Evolutionary conservation across 805 yeast species (phyloP).

Genomic region (Saccharomycopsis babjevae): DNA sequence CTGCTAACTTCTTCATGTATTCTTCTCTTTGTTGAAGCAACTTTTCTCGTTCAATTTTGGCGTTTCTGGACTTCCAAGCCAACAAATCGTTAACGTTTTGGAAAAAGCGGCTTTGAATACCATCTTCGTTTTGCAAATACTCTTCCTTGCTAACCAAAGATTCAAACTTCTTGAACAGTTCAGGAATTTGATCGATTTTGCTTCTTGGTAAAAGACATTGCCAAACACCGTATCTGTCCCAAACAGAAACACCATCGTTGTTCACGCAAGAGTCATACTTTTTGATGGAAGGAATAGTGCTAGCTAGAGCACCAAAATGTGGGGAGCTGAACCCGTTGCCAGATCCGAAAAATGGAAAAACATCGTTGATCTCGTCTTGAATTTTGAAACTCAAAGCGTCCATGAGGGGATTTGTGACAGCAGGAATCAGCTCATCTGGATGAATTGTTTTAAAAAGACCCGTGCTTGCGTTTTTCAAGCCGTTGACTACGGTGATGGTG

Average conservation of each 20-base stretch:
- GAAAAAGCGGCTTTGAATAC: conserved; percentile 52
- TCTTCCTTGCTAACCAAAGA: conserved; percentile 41
- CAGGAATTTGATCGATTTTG: conserved; percentile 28
- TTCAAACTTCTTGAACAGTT: conserved; percentile 37
- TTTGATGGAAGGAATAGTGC: conserved; percentile 46
- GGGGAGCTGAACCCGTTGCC: neutral
- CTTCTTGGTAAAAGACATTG: conserved; percentile 70
- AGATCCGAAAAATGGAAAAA: neutral
- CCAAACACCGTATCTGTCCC: conserved; percentile 87
- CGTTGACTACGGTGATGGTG: neutral
- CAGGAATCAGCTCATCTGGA: neutral
- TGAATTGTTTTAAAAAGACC: neutral
- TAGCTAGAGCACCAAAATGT: neutral
- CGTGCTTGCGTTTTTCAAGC: neutral
- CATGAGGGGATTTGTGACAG: neutral
- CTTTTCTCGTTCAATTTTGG: conserved; percentile 31
- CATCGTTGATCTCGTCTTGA: neutral
- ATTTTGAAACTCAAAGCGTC: neutral
- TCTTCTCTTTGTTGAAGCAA: conserved; percentile 3
- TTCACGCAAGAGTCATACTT: conserved; percentile 56
- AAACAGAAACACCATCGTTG: conserved; percentile 58
- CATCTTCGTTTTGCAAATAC: conserved; percentile 34
- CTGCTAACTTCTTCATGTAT: conserved; percentile 3
- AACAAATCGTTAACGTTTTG: conserved; percentile 52
- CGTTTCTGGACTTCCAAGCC: conserved; percentile 56